Percentiles rank a stretch among this genome's conserved stretches.
Evolutionary conservation across 2,329 filamentous ascomycete genomes (phyloP).

Genomic region (Sclerotinia glacialis): DNA sequence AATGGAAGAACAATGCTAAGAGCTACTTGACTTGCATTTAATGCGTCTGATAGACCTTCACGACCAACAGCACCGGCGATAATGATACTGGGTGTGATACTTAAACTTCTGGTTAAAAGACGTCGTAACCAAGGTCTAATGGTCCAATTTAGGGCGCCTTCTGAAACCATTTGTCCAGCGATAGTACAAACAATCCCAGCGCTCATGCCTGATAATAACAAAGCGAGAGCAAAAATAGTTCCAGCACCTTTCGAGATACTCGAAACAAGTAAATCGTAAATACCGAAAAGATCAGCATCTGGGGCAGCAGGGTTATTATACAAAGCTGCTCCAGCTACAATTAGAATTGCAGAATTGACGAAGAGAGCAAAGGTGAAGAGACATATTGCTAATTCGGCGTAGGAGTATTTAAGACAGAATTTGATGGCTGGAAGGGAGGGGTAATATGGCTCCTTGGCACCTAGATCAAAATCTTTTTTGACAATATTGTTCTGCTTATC

Average conservation of each 20-base stretch:
- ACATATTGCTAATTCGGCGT: constrained; percentile 66
- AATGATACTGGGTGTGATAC: constrained; percentile 77
- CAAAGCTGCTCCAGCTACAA: constrained; percentile 75
- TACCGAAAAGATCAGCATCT: constrained; percentile 77
- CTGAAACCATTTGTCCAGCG: constrained; percentile 82
- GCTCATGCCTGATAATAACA: constrained; percentile 75
- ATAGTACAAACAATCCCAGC: constrained; percentile 89
- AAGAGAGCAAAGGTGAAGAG: constrained; percentile 83
- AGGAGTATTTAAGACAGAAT: constrained; percentile 70
- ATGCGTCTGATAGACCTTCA: constrained; percentile 64
- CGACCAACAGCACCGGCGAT: constrained; percentile 77
- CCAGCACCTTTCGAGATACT: constrained; percentile 74
- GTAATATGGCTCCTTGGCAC: constrained; percentile 57
- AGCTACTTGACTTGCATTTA: constrained; percentile 75
- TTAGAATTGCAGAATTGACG: constrained; percentile 78
- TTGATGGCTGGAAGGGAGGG: constrained; percentile 72
- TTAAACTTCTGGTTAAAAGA: constrained; percentile 73
- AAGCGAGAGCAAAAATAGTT: constrained; percentile 77
- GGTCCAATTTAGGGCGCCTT: constrained; percentile 75
- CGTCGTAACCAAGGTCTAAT: constrained; percentile 75
- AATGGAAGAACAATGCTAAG: constrained; percentile 79
- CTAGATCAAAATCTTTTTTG: constrained; percentile 34
- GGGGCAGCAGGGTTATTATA: constrained; percentile 57
- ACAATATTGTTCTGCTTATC: constrained; percentile 55
- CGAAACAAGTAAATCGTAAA: constrained; percentile 66